Conservation (phyloP, 495 filamentous ascomycete species). For the Parathielavia appendiculata region DNA sequence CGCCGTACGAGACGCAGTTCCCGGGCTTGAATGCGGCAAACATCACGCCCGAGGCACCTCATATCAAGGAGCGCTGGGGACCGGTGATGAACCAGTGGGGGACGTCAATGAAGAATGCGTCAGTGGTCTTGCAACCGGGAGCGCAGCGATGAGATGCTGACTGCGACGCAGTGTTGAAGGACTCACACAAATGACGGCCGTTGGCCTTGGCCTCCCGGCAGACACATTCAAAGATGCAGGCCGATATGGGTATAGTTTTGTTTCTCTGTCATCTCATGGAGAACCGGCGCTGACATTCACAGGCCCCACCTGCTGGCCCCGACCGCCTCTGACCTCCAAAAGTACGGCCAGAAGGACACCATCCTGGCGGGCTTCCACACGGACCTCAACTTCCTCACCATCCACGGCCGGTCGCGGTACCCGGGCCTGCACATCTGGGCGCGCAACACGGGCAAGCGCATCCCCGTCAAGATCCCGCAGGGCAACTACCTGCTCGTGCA, state of each 20-base stretch:
- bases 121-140: slow-evolving; percentile 21
- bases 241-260: slow-evolving; percentile 41
- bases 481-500: slow-evolving; percentile 49
- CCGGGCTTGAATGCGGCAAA: slow-evolving; percentile 44
- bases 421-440: slow-evolving; percentile 52
- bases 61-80: slow-evolving; percentile 41
- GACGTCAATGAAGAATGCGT: slow-evolving; percentile 49
- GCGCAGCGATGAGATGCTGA: not conserved
- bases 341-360: slow-evolving; percentile 44
- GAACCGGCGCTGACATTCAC: not conserved
- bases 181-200: slow-evolving; percentile 45
- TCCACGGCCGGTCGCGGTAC: slow-evolving; percentile 51
- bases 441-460: slow-evolving; percentile 47
- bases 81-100: slow-evolving; percentile 47
- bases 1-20: slow-evolving; percentile 45
- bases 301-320: slow-evolving; percentile 50
- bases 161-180: slow-evolving; percentile 36
- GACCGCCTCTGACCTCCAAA: slow-evolving; percentile 45
- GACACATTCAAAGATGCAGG: slow-evolving; percentile 44
- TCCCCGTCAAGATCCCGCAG: slow-evolving; percentile 45
- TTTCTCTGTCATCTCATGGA: not conserved
- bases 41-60: slow-evolving; percentile 37
- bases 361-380: slow-evolving; percentile 52
- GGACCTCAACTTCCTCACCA: slow-evolving; percentile 52
- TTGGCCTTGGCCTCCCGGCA: slow-evolving; percentile 43